Base-by-base conservation (phyloP, 345 rosid genomes). In the Moricandia arvensis region DNA sequence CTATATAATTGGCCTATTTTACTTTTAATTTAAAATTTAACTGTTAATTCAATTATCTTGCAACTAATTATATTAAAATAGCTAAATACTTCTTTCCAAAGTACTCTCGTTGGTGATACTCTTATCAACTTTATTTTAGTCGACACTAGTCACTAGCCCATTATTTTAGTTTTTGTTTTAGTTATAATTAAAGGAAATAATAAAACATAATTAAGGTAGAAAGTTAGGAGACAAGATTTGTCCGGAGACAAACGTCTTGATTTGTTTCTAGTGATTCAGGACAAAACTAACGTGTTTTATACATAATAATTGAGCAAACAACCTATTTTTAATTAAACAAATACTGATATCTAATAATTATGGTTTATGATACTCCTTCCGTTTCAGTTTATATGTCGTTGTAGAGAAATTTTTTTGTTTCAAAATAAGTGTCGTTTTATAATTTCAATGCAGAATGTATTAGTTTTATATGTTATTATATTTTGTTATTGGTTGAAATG, bases 211-310 rank as follows among this genome's bases (percentile, higher is more conserved):
- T n/a, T 24, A 37, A 7, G 16, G 18, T 17, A 43, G 59, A 41
- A 63, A 26, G 16, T 47, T 47, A 7, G 71, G 71, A 55, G 75
- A 57, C 67, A 63, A 71, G 80, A 64, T 63, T 21, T 65, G 62
- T 77, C 54, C 33, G 45, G 54, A 24, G 67, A 64, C 76, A 45
- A 64, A 70, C 65, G 67, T 65, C 71, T 31, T 71, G 80, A 58
- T 45, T 58, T 77, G 72, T 71, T 65, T 71, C 61, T 57, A 65
- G 67, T 58, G 66, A 65, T 77, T 65, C 11, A 24, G 29, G 75
- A 71, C 66, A 64, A 71, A 57, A 47, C 8, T 11, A 58, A 45
- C 66, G 61, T 77, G 18, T 27, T 41, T 15, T 49, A 2, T 43
- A 8, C 55, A 24, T 47, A 71, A 77, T 70, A n/a, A 57, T 77